Evolutionary conservation across 2,329 filamentous ascomycete genomes (phyloP).

Genomic region (Neobulgaria alba): DNA sequence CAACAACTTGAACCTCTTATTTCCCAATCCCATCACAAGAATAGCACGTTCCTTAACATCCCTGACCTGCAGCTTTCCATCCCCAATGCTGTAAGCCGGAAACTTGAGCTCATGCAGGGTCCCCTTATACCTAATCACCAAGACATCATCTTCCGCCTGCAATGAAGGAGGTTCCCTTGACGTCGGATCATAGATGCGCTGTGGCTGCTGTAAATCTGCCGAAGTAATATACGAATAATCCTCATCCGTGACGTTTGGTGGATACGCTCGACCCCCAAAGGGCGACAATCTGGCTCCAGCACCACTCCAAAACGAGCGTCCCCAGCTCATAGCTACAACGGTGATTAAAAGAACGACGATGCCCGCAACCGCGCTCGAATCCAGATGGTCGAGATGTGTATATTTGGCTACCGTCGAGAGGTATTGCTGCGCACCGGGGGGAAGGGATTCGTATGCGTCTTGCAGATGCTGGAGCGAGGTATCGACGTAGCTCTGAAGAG

Average conservation of each 20-base stretch:
- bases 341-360: slow-evolving; percentile 21
- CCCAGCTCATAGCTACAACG: slow-evolving; percentile 28
- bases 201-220: slow-evolving; percentile 48
- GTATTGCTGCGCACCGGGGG: slow-evolving; percentile 21
- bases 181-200: slow-evolving; percentile 36
- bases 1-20: slow-evolving; percentile 55
- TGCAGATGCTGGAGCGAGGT: slow-evolving; percentile 42
- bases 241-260: slow-evolving; percentile 60
- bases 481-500: slow-evolving; percentile 46
- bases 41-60: slow-evolving; percentile 61
- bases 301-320: slow-evolving; percentile 24
- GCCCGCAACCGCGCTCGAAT: slow-evolving; percentile 20
- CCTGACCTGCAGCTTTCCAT: slow-evolving; percentile 58
- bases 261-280: slow-evolving; percentile 30
- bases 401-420: slow-evolving; percentile 21
- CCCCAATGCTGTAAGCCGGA: slow-evolving; percentile 65
- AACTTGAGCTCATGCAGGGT: slow-evolving; percentile 63
- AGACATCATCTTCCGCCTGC: slow-evolving; percentile 56
- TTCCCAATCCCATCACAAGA: slow-evolving; percentile 54
- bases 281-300: slow-evolving; percentile 23
- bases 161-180: slow-evolving; percentile 30
- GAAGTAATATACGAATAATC: slow-evolving; percentile 81
- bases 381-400: slow-evolving; percentile 23
- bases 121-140: slow-evolving; percentile 61
- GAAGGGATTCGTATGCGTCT: slow-evolving; percentile 32